Evolutionary conservation across 352 stramenopile species (phyloP).

Genomic region (Phytophthora meadii): DNA sequence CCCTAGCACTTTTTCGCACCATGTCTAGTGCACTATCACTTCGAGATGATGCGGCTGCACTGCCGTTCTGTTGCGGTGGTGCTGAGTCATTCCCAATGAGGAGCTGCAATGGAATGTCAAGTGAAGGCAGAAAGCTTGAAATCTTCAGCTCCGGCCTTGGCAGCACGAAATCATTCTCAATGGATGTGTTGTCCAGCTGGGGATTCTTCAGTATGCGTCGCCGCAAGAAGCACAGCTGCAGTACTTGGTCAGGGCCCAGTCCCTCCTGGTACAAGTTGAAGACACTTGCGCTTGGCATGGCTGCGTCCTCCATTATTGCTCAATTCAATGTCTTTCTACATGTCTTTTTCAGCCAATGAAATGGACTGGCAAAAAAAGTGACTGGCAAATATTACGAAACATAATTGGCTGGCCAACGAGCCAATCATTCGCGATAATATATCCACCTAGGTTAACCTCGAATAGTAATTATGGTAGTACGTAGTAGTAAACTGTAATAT

Average conservation of each 20-base stretch:
- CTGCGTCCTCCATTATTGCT: background rate
- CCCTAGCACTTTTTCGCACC: slow-evolving; percentile 26
- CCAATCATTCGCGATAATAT: slow-evolving; percentile 6
- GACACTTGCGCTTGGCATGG: slow-evolving; percentile 18
- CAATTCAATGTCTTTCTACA: background rate
- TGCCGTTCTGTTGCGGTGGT: background rate
- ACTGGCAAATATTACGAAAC: slow-evolving; percentile 7
- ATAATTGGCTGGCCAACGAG: slow-evolving; percentile 12
- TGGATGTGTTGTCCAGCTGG: slow-evolving; percentile 22
- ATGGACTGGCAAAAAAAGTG: slow-evolving; percentile 1
- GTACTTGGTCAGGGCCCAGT: slow-evolving; percentile 51
- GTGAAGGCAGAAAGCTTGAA: slow-evolving; percentile 43
- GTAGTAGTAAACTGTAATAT: no score
- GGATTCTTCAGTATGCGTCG: slow-evolving; percentile 34
- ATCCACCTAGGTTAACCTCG: slow-evolving; percentile 5
- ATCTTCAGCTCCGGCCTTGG: slow-evolving; percentile 49
- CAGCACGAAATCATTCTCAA: slow-evolving; percentile 62
- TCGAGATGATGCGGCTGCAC: no score
- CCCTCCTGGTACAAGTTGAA: slow-evolving; percentile 79
- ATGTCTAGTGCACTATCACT: slow-evolving; percentile 1
- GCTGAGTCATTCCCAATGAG: slow-evolving; percentile 14
- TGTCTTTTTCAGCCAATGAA: slow-evolving; percentile 11
- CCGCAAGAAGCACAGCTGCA: slow-evolving; percentile 68
- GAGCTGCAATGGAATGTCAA: slow-evolving; percentile 34
- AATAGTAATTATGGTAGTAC: no score